A percentile compares a stretch with the other conserved stretches of the same genome.
These are phyloP conservation scores for Hydnomerulius pinastri DNA, from an alignment of 768 basidiomycete species.

Conservation along the genomic window DNA sequence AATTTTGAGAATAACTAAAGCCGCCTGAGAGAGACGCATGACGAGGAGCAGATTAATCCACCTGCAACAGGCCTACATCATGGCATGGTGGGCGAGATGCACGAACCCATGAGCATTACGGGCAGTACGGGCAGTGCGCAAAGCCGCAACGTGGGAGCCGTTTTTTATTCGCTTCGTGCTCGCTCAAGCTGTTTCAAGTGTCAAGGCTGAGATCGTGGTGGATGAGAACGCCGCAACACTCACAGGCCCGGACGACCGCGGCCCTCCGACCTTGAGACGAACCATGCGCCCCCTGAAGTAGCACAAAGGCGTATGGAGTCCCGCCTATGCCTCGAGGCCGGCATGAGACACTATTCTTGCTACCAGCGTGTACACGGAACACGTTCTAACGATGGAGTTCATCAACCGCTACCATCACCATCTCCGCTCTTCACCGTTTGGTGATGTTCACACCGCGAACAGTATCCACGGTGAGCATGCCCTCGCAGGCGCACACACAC, in stretches of 20 bases:
- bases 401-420: constrained; percentile 10
- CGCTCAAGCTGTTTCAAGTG: neutral
- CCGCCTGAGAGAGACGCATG: neutral
- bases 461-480: constrained; percentile 1
- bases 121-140: neutral
- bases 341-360: constrained; percentile 10
- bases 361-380: neutral
- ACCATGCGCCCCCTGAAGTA: neutral
- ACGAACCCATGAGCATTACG: neutral
- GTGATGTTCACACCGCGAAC: neutral
- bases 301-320: constrained; percentile 1
- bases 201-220: neutral
- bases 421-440: constrained; percentile 19
- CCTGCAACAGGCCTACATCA: neutral
- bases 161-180: neutral
- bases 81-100: too few species aligned
- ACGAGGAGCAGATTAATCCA: neutral
- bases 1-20: too few species aligned
- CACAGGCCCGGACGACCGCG: constrained; percentile 13
- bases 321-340: constrained; percentile 15
- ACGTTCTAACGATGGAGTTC: neutral
- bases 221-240: neutral
- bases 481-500: constrained; percentile 1
- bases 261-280: neutral
- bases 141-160: constrained; percentile 10